Percentiles rank a stretch among this genome's conserved stretches.
phyloP scores from a whole-genome alignment of 805 yeast genomes.

The Candida maesae region DNA sequence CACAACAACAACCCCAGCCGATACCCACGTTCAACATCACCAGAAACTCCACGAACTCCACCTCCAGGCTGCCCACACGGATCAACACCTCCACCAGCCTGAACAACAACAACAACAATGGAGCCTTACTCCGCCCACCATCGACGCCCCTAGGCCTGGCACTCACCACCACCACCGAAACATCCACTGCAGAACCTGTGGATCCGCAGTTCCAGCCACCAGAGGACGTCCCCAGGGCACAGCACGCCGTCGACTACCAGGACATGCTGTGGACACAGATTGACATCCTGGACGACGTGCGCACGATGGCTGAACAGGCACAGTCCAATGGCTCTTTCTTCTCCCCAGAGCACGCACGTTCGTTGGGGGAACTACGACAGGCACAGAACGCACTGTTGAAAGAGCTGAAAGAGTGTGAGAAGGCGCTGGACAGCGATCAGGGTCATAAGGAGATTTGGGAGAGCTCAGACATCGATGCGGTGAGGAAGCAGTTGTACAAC shows the following conservation, averaged over 20 bases:
- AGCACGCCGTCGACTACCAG: slow-evolving; percentile 61
- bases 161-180: not conserved
- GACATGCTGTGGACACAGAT: slow-evolving; percentile 86
- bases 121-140: not conserved
- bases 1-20: no score
- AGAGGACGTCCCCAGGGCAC: slow-evolving; percentile 51
- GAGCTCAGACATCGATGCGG: slow-evolving; percentile 28
- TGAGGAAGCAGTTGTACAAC: slow-evolving; percentile 37
- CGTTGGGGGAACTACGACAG: slow-evolving; percentile 19
- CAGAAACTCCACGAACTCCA: not conserved
- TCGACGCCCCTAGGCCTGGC: not conserved
- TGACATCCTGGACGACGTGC: slow-evolving; percentile 79
- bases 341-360: slow-evolving; percentile 10
- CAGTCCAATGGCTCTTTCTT: slow-evolving; percentile 11
- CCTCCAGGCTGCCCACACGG: no score
- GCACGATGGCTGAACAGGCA: slow-evolving; percentile 31
- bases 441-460: slow-evolving; percentile 20
- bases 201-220: no score
- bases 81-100: no score
- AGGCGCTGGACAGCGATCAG: slow-evolving; percentile 9
- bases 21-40: not conserved
- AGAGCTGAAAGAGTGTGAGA: slow-evolving; percentile 23
- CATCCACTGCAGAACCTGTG: no score
- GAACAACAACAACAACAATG: not conserved
- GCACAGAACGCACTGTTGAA: slow-evolving; percentile 10